Evolutionary conservation across 257 asterid species (phyloP).

Genomic region (Scutellaria minor): DNA sequence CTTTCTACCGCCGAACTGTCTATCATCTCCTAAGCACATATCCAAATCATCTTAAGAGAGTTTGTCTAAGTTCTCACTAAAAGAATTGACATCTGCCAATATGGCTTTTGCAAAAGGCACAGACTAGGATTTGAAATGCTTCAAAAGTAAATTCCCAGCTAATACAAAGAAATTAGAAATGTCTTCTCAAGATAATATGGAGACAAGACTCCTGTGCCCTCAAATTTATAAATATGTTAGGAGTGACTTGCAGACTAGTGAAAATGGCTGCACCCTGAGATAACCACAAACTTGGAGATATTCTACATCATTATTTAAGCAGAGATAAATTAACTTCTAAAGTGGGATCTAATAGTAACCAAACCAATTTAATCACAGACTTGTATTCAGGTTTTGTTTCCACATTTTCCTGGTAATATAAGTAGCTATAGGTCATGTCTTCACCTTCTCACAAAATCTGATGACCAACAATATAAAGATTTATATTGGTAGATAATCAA

Average conservation of each 20-base stretch:
- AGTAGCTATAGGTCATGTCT: not conserved
- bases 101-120: slow-evolving; percentile 38
- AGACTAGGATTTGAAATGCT: slow-evolving; percentile 9
- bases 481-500: too few relatives aligned
- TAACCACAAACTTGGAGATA: slow-evolving; percentile 10
- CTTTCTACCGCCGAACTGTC: too few relatives aligned
- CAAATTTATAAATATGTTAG: not conserved
- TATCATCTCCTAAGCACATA: too few relatives aligned
- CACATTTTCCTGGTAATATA: slow-evolving; percentile 2
- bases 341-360: too few relatives aligned
- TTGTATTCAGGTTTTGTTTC: not conserved
- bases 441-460: too few relatives aligned
- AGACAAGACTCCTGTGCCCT: too few relatives aligned
- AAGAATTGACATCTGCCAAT: not conserved
- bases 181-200: not conserved
- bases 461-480: too few relatives aligned
- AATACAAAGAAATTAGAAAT: slow-evolving; percentile 6
- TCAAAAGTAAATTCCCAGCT: slow-evolving; percentile 10
- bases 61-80: too few relatives aligned
- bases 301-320: not conserved
- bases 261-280: slow-evolving; percentile 15
- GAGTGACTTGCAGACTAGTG: slow-evolving; percentile 6
- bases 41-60: too few relatives aligned
- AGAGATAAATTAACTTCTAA: not conserved
- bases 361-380: too few relatives aligned